Percentiles rank a stretch among this genome's conserved stretches.
phyloP scores from a whole-genome alignment of 202 grass and related monocot genomes.

The Panicum hallii region DNA sequence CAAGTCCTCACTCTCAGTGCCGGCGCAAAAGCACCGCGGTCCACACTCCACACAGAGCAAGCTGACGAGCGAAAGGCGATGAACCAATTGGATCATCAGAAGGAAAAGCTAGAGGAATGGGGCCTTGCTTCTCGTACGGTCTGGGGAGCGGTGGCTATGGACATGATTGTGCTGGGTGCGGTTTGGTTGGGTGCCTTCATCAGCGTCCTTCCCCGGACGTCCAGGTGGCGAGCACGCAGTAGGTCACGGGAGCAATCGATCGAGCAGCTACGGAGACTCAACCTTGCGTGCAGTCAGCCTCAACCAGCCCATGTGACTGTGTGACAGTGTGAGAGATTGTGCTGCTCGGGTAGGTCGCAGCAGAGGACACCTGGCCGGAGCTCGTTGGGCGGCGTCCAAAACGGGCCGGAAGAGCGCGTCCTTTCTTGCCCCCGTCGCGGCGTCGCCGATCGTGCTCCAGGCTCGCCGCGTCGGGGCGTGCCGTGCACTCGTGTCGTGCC shows the following conservation, averaged over 20 bases:
- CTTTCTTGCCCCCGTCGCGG: background rate
- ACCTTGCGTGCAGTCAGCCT: background rate
- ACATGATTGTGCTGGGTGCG: background rate
- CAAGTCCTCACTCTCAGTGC: no score
- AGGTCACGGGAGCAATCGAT: slow-evolving; percentile 28
- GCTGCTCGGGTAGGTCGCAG: slow-evolving; percentile 32
- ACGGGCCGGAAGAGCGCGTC: background rate
- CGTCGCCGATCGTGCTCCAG: no score
- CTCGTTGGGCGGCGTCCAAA: background rate
- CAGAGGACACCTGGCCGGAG: slow-evolving; percentile 31
- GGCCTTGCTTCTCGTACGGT: background rate
- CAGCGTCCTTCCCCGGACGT: background rate
- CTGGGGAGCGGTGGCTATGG: background rate
- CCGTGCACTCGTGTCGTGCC: no score
- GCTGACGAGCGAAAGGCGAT: no score
- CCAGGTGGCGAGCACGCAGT: slow-evolving; percentile 38
- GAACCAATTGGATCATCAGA: background rate
- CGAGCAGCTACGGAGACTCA: background rate
- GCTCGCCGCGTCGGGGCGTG: background rate
- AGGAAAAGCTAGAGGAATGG: background rate
- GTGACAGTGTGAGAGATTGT: background rate
- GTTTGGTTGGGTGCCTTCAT: background rate
- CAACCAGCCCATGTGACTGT: background rate
- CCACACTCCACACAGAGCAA: no score
- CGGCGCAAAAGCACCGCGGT: no score